Evolutionary conservation across 805 yeast species (phyloP).

Genomic region (Metschnikowia orientalis): DNA sequence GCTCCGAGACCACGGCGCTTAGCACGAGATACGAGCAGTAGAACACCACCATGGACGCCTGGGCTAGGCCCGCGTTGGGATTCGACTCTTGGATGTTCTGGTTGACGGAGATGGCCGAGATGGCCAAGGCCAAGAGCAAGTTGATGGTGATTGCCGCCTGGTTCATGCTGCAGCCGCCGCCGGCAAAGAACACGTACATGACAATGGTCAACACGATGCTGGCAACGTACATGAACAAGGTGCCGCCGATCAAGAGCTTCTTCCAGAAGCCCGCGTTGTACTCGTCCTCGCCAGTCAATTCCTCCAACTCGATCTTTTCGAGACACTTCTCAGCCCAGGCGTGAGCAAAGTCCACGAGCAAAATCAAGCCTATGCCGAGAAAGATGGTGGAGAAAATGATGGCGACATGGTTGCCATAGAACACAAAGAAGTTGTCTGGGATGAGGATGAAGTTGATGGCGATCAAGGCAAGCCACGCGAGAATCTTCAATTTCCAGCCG

Average conservation of each 20-base stretch:
- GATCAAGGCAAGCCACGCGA: slow-evolving; percentile 53
- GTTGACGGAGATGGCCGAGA: slow-evolving; percentile 68
- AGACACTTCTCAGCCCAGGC: slow-evolving; percentile 98
- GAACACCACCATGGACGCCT: slow-evolving; percentile 89
- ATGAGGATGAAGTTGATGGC: slow-evolving; percentile 62
- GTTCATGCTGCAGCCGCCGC: slow-evolving; percentile 80
- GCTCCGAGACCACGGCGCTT: slow-evolving; percentile 93
- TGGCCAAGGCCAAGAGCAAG: slow-evolving; percentile 56
- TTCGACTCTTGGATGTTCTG: slow-evolving; percentile 87
- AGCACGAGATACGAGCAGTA: slow-evolving; percentile 89
- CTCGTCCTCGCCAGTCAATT: slow-evolving; percentile 45
- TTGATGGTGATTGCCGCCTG: slow-evolving; percentile 81
- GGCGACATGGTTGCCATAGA: slow-evolving; percentile 90
- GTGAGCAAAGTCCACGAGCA: slow-evolving; percentile 94
- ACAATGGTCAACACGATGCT: slow-evolving; percentile 67
- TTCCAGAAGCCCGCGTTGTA: slow-evolving; percentile 66
- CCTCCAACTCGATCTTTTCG: slow-evolving; percentile 81
- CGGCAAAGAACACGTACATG: slow-evolving; percentile 82
- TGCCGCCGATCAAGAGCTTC: slow-evolving; percentile 76
- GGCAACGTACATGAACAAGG: slow-evolving; percentile 76
- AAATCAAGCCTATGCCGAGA: slow-evolving; percentile 81
- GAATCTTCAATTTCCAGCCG: slow-evolving; percentile 77
- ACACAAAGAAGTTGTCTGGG: slow-evolving; percentile 81
- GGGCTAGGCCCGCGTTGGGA: slow-evolving; percentile 95
- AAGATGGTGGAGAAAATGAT: slow-evolving; percentile 80